phyloP scores from a whole-genome alignment of 2,329 filamentous ascomycete species.

The Xylaria sp. region DNA sequence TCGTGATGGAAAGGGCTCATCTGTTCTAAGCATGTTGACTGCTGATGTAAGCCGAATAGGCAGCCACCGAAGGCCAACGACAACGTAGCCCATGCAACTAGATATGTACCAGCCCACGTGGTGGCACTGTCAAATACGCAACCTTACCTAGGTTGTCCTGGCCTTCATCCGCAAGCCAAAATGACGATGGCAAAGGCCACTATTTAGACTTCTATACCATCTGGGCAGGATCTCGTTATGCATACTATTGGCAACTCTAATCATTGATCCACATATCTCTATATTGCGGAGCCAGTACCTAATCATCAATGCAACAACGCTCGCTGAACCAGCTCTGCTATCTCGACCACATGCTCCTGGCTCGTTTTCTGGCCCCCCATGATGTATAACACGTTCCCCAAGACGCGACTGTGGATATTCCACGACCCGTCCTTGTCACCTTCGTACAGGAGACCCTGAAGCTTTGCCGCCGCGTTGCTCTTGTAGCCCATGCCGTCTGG shows the following conservation, averaged over 20 bases:
- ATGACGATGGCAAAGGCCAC: too few species aligned
- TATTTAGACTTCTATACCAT: background rate
- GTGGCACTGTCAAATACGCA: too few species aligned
- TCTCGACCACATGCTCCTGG: conserved; percentile 29
- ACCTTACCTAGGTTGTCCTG: too few species aligned
- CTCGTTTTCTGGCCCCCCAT: conserved; percentile 55
- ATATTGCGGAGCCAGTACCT: background rate
- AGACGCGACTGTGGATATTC: conserved; percentile 57
- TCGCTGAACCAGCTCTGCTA: conserved; percentile 26
- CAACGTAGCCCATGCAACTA: too few species aligned
- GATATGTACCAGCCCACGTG: too few species aligned
- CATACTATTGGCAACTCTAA: background rate
- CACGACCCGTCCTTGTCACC: conserved; percentile 35
- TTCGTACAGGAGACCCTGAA: conserved; percentile 43
- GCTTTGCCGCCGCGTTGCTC: conserved; percentile 47
- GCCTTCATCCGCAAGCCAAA: too few species aligned
- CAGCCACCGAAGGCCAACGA: too few species aligned
- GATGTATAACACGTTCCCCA: conserved; percentile 62
- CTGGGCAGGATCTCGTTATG: background rate
- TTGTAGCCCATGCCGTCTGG: conserved; percentile 49
- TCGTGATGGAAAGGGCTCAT: too few species aligned
- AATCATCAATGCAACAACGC: conserved; percentile 9
- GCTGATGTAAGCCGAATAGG: too few species aligned
- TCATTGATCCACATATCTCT: background rate
- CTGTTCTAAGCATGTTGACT: too few species aligned